Evolutionary conservation across 108 stramenopile species (phyloP).

Genomic region (Chaetoceros tenuissimus): DNA sequence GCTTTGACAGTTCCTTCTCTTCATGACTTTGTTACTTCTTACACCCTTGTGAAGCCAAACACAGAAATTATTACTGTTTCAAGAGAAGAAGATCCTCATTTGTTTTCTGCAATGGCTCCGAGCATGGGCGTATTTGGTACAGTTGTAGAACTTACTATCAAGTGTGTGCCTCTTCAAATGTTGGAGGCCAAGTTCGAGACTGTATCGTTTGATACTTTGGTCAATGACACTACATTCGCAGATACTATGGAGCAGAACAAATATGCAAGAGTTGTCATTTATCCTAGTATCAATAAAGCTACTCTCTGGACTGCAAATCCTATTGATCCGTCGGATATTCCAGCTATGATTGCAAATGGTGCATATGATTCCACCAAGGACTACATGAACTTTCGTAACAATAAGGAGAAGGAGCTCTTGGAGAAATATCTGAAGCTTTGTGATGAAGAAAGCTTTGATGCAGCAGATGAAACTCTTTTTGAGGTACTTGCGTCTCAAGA

Average conservation of each 20-base stretch:
- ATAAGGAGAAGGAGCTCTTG: conserved; percentile 2
- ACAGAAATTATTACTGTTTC: neutral
- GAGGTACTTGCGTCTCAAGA: conserved; percentile 5
- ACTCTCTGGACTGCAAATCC: conserved; percentile 12
- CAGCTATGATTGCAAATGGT: neutral
- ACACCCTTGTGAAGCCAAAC: conserved; percentile 8
- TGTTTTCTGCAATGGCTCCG: conserved; percentile 10
- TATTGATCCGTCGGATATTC: conserved; percentile 1
- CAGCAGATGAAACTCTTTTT: neutral
- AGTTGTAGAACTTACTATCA: conserved; percentile 2
- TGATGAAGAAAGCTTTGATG: neutral
- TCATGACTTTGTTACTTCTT: conserved; percentile 5
- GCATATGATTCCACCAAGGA: neutral
- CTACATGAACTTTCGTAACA: conserved; percentile 8
- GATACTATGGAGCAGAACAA: conserved; percentile 7
- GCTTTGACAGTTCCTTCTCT: conserved; percentile 9
- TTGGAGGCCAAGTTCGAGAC: conserved; percentile 8
- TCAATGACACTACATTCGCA: neutral
- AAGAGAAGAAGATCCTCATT: neutral
- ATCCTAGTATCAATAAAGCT: conserved; percentile 9
- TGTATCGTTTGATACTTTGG: conserved; percentile 3
- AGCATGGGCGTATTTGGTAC: conserved; percentile 9
- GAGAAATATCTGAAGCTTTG: conserved; percentile 4
- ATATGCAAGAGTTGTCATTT: conserved; percentile 6
- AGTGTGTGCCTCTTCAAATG: conserved; percentile 4